A percentile compares a stretch with the other conserved stretches of the same genome.
Evolutionary conservation across 208 protist species (phyloP).

Genomic region (Chromosphaera perkinsii): DNA sequence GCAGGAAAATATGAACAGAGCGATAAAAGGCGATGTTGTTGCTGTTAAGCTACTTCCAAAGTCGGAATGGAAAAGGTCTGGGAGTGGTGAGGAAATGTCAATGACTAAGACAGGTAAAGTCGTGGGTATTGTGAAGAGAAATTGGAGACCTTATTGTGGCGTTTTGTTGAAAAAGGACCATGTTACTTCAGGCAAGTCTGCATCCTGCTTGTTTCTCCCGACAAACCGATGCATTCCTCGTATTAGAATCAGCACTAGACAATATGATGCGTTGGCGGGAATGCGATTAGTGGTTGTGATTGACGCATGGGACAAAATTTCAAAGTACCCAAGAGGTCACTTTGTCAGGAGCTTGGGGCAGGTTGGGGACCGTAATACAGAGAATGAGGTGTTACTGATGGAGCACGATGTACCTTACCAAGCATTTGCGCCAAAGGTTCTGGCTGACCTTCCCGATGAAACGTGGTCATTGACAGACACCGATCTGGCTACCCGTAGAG

Average conservation of each 20-base stretch:
- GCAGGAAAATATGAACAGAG: conserved; percentile 22
- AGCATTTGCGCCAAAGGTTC: conserved; percentile 10
- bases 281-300: conserved; percentile 42
- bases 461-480: conserved; percentile 8
- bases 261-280: conserved; percentile 10
- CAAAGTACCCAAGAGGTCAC: conserved; percentile 25
- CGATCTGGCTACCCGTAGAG: conserved; percentile 5
- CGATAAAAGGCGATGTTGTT: conserved; percentile 38
- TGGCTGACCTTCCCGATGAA: conserved; percentile 19
- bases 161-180: not conserved
- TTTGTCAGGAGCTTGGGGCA: conserved; percentile 39
- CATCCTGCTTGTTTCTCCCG: not conserved
- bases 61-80: conserved; percentile 30
- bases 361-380: conserved; percentile 36
- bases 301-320: conserved; percentile 34
- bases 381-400: conserved; percentile 42
- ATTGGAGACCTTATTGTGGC: conserved; percentile 31
- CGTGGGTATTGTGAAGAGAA: conserved; percentile 39
- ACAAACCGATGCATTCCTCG: conserved; percentile 5
- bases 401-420: conserved; percentile 36
- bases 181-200: not conserved
- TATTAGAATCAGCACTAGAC: conserved; percentile 24
- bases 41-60: conserved; percentile 31
- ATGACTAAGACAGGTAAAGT: conserved; percentile 28
- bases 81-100: too few species aligned